Evolutionary conservation across 202 grass and related monocot genomes (phyloP).

Genomic region (Carex arenaria): DNA sequence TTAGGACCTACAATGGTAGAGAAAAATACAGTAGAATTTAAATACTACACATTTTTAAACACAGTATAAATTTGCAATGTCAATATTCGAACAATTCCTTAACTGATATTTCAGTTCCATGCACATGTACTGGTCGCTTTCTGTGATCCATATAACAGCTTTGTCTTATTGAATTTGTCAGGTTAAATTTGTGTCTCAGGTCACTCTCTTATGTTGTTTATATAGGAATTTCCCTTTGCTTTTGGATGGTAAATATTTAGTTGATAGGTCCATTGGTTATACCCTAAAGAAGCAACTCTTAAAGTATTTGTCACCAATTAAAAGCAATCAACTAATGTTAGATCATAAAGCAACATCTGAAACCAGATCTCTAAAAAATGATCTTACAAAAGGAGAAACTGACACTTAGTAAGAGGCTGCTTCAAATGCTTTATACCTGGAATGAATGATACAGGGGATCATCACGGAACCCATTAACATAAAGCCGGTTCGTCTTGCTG

Average conservation of each 20-base stretch:
- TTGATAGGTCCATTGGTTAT: not conserved
- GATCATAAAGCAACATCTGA: not conserved
- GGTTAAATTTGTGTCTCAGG: not conserved
- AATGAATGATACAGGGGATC: constrained; percentile 42
- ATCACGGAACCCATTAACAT: constrained; percentile 79
- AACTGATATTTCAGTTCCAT: not conserved
- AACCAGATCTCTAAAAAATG: not conserved
- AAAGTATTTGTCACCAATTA: not conserved
- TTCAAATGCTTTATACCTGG: constrained; percentile 53
- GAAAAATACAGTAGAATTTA: constrained; percentile 30
- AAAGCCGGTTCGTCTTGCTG: constrained; percentile 57
- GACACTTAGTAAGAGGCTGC: not conserved
- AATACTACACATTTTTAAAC: constrained; percentile 18
- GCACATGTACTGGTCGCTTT: not conserved
- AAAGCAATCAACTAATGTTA: not conserved
- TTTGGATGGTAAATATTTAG: not conserved
- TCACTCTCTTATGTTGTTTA: not conserved
- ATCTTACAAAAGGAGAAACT: not conserved
- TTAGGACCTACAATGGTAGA: constrained; percentile 57
- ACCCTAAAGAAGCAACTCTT: not conserved
- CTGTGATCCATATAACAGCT: not conserved
- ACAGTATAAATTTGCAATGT: not conserved
- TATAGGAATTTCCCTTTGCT: not conserved
- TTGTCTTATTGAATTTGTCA: not conserved
- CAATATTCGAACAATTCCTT: not conserved